phyloP scores from a whole-genome alignment of 495 filamentous ascomycete genomes.

The Penicillium maclennaniae region DNA sequence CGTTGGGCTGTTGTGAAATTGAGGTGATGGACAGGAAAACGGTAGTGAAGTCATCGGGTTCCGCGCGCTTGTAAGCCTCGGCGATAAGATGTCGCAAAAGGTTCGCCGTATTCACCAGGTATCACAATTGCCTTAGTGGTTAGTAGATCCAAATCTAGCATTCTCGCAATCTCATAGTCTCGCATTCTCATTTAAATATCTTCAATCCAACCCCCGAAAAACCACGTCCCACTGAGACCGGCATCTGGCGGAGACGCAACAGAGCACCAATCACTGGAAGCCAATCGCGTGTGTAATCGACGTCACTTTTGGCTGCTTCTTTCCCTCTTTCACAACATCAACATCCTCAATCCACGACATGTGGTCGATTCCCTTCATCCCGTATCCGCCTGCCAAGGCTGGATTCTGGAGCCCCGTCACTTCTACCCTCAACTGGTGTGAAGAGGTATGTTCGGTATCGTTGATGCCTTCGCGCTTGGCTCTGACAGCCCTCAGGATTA shows the following conservation, averaged over 20 bases:
- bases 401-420: conserved; percentile 86
- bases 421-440: conserved; percentile 89
- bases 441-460: conserved; percentile 60
- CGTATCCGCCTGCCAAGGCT: conserved; percentile 61
- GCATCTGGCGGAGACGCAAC: conserved; percentile 18
- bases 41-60: conserved; percentile 19
- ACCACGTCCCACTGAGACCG: conserved; percentile 8
- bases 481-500: conserved; percentile 44
- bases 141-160: too few relatives aligned
- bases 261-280: conserved; percentile 14
- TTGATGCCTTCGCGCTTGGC: not conserved
- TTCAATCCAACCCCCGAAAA: too few relatives aligned
- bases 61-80: not conserved
- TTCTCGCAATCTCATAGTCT: too few relatives aligned
- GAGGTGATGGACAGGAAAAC: not conserved
- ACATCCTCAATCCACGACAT: conserved; percentile 17
- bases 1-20: not conserved
- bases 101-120: not conserved
- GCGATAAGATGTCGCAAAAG: conserved; percentile 11
- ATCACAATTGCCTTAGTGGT: too few relatives aligned
- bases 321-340: conserved; percentile 1
- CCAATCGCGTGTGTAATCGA: conserved; percentile 18
- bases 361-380: conserved; percentile 54
- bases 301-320: conserved; percentile 19
- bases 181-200: too few relatives aligned